A percentile compares a stretch with the other conserved stretches of the same genome.
Evolutionary conservation across 1,284 basidiomycete genomes (phyloP).

Genomic region (Takashimella koratensis): DNA sequence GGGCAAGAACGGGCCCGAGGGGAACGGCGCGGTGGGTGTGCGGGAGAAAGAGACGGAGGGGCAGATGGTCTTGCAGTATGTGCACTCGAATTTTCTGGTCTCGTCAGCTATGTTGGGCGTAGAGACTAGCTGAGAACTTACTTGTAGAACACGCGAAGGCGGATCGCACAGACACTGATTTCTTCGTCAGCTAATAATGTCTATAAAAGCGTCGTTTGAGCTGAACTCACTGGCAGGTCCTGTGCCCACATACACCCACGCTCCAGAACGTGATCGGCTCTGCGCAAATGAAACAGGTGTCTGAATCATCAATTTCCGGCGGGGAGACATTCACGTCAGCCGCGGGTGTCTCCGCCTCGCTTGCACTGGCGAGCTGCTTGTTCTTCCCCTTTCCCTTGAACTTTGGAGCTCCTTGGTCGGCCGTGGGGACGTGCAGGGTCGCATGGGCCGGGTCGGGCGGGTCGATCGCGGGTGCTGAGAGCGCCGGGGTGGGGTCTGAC

Average conservation of each 20-base stretch:
- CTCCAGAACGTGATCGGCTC: slow-evolving; percentile 89
- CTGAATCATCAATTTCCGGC: slow-evolving; percentile 47
- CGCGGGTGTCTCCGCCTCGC: too few species aligned
- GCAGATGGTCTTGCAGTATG: slow-evolving; percentile 93
- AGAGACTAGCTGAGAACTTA: slow-evolving; percentile 13
- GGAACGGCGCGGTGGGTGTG: slow-evolving; percentile 62
- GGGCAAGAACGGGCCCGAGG: slow-evolving; percentile 57
- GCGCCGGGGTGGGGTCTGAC: background rate
- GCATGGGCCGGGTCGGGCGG: slow-evolving; percentile 21
- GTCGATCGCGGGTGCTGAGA: slow-evolving; percentile 13
- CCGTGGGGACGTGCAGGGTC: background rate
- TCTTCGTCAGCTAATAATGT: slow-evolving; percentile 58
- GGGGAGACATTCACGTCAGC: background rate
- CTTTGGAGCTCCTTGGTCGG: too few species aligned
- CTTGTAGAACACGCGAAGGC: slow-evolving; percentile 92
- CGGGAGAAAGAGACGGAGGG: slow-evolving; percentile 75
- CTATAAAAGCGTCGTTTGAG: background rate
- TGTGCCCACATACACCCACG: slow-evolving; percentile 83
- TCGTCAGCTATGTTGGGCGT: background rate
- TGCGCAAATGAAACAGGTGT: slow-evolving; percentile 90
- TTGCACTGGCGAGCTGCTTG: too few species aligned
- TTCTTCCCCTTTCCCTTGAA: too few species aligned
- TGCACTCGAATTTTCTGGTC: slow-evolving; percentile 70
- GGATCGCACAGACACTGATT: slow-evolving; percentile 75
- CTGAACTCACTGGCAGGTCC: slow-evolving; percentile 46